Percentiles rank a stretch among this genome's conserved stretches.
These are phyloP conservation scores for Huntiella savannae DNA, from an alignment of 2,329 filamentous ascomycete genomes.

Conservation along the genomic window DNA sequence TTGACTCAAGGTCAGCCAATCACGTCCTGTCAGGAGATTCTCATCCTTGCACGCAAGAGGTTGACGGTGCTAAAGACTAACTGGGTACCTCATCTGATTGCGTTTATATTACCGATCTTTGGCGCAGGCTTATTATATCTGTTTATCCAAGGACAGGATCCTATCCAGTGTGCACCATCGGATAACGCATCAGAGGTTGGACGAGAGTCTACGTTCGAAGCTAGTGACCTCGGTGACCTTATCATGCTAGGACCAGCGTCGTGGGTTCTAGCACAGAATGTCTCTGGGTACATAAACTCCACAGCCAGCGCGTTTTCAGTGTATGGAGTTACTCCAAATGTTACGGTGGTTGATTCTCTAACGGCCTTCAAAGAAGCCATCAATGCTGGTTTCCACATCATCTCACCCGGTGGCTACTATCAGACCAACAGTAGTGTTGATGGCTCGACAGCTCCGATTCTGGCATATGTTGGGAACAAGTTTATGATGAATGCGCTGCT, in stretches of 20 bases:
- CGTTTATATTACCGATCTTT: constrained; percentile 58
- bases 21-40: constrained; percentile 48
- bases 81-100: constrained; percentile 55
- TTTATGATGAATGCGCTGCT: constrained; percentile 38
- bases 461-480: constrained; percentile 52
- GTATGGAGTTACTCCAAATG: constrained; percentile 5
- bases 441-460: constrained; percentile 35
- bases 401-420: constrained; percentile 67
- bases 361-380: constrained; percentile 49
- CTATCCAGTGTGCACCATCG: constrained; percentile 20
- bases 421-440: constrained; percentile 32
- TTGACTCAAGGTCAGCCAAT: constrained; percentile 52
- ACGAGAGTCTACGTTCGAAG: constrained; percentile 19
- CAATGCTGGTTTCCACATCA: constrained; percentile 38
- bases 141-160: constrained; percentile 41
- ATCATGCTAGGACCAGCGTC: constrained; percentile 5
- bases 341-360: constrained; percentile 37
- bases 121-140: constrained; percentile 63
- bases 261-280: constrained; percentile 1
- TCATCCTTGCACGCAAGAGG: constrained; percentile 61
- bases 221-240: constrained; percentile 16
- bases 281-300: constrained; percentile 5
- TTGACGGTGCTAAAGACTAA: constrained; percentile 60
- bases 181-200: constrained; percentile 15
- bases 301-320: constrained; percentile 5